A percentile compares a stretch with the other conserved stretches of the same genome.
phyloP scores from a whole-genome alignment of 2,329 filamentous ascomycete genomes.

The Aureobasidium sp. region DNA sequence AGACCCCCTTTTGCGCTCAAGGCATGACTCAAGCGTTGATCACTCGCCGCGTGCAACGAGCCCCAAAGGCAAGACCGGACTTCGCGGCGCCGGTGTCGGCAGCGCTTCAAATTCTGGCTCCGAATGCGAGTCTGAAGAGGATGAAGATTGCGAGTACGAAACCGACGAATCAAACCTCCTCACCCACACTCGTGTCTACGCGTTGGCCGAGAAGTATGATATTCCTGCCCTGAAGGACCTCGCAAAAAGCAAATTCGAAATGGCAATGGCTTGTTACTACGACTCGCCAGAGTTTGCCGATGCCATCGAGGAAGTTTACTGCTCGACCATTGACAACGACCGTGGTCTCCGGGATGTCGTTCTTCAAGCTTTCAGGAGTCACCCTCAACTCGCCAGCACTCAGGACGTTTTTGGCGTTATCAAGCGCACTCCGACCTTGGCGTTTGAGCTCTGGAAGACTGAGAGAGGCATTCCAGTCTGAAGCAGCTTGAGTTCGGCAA shows the following conservation, averaged over 20 bases:
- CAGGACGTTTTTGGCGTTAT: conserved; percentile 37
- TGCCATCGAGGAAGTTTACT: conserved; percentile 41
- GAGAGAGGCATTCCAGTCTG: conserved; percentile 36
- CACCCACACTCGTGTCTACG: conserved; percentile 40
- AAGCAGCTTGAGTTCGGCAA: not conserved
- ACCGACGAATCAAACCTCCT: conserved; percentile 34
- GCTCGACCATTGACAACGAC: conserved; percentile 40
- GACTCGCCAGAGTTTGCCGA: conserved; percentile 37
- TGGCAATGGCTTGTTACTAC: conserved; percentile 35
- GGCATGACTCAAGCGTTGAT: not conserved
- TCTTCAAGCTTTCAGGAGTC: conserved; percentile 37
- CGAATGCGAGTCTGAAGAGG: conserved; percentile 25
- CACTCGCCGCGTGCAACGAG: conserved; percentile 7
- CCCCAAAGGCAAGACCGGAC: conserved; percentile 1
- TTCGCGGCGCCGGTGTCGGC: not conserved
- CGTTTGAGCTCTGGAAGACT: conserved; percentile 40
- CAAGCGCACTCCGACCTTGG: conserved; percentile 36
- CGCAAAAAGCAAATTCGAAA: conserved; percentile 37
- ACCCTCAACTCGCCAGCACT: conserved; percentile 37
- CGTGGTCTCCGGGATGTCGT: conserved; percentile 40
- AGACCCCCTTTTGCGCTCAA: not conserved
- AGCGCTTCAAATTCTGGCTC: conserved; percentile 19
- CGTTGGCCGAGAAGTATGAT: conserved; percentile 43
- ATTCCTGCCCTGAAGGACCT: conserved; percentile 39
- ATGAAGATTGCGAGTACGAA: conserved; percentile 27